A percentile compares a stretch with the other conserved stretches of the same genome.
phyloP scores from a whole-genome alignment of 495 filamentous ascomycete genomes.

The Aspergillus baeticus region DNA sequence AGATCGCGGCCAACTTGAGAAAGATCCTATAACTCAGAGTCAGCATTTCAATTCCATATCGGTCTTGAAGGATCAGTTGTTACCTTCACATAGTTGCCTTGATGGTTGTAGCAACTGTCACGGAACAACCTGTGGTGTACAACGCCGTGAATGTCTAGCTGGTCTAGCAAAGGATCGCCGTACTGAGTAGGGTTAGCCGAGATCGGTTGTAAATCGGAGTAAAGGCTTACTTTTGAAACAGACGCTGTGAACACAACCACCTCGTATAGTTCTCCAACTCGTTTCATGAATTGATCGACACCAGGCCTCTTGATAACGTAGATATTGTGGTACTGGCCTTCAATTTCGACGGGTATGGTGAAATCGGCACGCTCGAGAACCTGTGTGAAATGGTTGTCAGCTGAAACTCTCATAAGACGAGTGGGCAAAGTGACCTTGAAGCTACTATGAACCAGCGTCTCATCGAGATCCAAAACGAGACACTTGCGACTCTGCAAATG shows the following conservation, averaged over 20 bases:
- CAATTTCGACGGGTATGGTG: conserved; percentile 98
- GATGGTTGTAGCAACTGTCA: conserved; percentile 98
- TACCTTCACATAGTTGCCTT: conserved; percentile 98
- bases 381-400: conserved; percentile 41
- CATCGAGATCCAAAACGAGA: conserved; percentile 91
- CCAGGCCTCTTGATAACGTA: conserved; percentile 99
- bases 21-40: conserved; percentile 59
- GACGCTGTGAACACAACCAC: conserved; percentile 99
- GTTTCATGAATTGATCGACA: conserved; percentile 98
- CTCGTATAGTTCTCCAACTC: conserved; percentile 96
- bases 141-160: conserved; percentile 95
- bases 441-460: conserved; percentile 98
- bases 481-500: conserved; percentile 86
- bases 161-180: conserved; percentile 92
- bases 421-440: conserved; percentile 72
- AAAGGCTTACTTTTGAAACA: conserved; percentile 81
- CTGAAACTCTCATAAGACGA: background rate
- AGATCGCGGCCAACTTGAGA: conserved; percentile 96
- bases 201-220: background rate
- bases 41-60: background rate
- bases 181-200: conserved; percentile 57
- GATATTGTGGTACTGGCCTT: conserved; percentile 98
- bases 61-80: conserved; percentile 1
- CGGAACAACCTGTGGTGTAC: conserved; percentile 96
- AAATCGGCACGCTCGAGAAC: conserved; percentile 98